Evolutionary conservation across 345 rosid species (phyloP).

Genomic region (Rhizophora mangle): DNA sequence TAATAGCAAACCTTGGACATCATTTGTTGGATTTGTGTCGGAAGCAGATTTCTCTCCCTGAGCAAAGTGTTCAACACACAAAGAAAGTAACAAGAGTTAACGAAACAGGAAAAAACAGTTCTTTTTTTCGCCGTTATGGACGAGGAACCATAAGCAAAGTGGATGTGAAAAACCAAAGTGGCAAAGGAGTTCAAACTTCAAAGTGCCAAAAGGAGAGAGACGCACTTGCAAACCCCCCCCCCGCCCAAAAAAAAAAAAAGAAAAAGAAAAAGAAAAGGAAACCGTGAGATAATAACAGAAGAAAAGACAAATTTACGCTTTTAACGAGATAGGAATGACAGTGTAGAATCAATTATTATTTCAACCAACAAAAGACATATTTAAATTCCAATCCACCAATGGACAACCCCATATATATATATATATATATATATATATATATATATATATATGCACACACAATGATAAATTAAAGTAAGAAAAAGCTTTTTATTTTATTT

Average conservation of each 20-base stretch:
- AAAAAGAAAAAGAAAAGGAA: constrained; percentile 1
- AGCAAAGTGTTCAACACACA: constrained; percentile 8
- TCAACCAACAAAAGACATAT: constrained; percentile 11
- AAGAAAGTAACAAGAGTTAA: not conserved
- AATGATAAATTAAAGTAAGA: not conserved
- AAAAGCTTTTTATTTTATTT: not conserved
- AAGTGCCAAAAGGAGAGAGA: constrained; percentile 30
- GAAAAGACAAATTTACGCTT: constrained; percentile 45
- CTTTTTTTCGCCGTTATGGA: constrained; percentile 16
- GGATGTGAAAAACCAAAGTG: constrained; percentile 20
- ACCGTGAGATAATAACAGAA: constrained; percentile 23
- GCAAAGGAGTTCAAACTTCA: constrained; percentile 32
- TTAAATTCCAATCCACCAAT: constrained; percentile 8
- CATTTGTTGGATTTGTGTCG: constrained; percentile 33
- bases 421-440: constrained; percentile 1
- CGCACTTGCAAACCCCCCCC: not conserved
- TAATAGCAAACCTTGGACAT: constrained; percentile 40
- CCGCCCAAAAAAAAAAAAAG: not conserved
- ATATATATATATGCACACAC: no score
- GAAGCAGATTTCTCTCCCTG: constrained; percentile 44
- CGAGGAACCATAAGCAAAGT: constrained; percentile 4
- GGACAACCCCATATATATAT: not conserved
- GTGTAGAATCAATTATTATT: constrained; percentile 21
- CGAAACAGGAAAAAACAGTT: constrained; percentile 2
- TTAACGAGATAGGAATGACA: constrained; percentile 25